These are phyloP conservation scores for Malassezia pachydermatis DNA, from an alignment of 1,284 basidiomycete genomes.

Conservation along the genomic window DNA sequence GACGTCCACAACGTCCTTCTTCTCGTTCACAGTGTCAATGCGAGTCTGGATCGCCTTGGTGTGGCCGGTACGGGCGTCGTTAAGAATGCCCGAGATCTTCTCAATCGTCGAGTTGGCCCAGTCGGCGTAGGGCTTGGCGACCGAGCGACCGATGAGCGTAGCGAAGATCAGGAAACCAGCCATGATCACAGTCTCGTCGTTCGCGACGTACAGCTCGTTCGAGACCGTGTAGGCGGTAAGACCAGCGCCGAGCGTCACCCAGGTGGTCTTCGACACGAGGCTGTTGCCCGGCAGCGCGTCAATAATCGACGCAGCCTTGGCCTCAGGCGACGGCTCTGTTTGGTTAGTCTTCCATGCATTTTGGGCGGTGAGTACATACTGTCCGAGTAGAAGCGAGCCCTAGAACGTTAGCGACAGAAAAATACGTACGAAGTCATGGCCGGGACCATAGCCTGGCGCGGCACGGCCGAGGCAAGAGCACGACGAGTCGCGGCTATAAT, in stretches of 20 bases:
- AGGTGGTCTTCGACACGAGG: conserved; percentile 82
- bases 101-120: conserved; percentile 60
- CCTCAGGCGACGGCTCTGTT: conserved; percentile 56
- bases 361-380: conserved; percentile 11
- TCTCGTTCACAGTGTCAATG: conserved; percentile 76
- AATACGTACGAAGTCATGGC: conserved; percentile 9
- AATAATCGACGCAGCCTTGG: conserved; percentile 81
- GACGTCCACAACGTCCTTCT: conserved; percentile 85
- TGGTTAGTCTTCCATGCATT: not conserved
- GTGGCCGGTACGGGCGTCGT: conserved; percentile 75
- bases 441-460: conserved; percentile 12
- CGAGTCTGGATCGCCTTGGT: conserved; percentile 85
- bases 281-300: conserved; percentile 84
- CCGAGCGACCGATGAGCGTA: conserved; percentile 66
- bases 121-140: conserved; percentile 75
- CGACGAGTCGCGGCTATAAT: conserved; percentile 16
- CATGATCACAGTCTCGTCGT: conserved; percentile 58
- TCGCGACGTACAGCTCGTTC: conserved; percentile 92
- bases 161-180: conserved; percentile 75
- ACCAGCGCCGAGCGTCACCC: conserved; percentile 80
- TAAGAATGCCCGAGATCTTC: conserved; percentile 71
- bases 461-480: conserved; percentile 7
- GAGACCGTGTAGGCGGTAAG: conserved; percentile 85
- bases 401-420: conserved; percentile 17
- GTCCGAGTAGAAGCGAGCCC: conserved; percentile 41